A percentile compares a stretch with the other conserved stretches of the same genome.
These are phyloP conservation scores for Fragaria vesca DNA, from an alignment of 306 rosid genomes.

Conservation along the genomic window DNA sequence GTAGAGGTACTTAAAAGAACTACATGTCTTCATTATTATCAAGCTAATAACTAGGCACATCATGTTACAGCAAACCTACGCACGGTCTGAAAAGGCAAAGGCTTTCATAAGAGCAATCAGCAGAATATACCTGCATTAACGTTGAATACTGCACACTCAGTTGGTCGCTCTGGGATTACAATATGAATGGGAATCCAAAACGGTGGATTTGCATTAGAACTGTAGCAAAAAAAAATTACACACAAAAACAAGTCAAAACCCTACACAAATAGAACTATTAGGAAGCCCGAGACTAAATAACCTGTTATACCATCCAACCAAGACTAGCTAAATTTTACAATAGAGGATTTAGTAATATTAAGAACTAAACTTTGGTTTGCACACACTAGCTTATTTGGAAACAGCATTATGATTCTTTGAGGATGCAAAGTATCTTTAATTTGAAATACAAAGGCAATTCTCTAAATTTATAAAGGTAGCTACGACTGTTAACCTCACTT, in stretches of 20 bases:
- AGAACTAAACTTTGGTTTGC: background rate
- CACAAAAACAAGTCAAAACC: constrained; percentile 6
- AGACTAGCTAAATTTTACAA: background rate
- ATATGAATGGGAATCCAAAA: constrained; percentile 96
- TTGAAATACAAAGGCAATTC: background rate
- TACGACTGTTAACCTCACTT: background rate
- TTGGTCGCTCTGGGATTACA: constrained; percentile 94
- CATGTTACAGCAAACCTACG: background rate
- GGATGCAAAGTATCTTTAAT: background rate
- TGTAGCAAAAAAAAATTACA: constrained; percentile 26
- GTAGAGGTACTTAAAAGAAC: background rate
- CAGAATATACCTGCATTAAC: constrained; percentile 76
- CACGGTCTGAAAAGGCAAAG: constrained; percentile 13
- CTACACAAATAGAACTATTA: background rate
- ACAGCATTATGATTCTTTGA: background rate
- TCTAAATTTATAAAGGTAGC: background rate
- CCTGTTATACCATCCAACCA: background rate
- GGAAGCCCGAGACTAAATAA: background rate
- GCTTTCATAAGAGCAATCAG: constrained; percentile 19
- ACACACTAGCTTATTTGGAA: background rate
- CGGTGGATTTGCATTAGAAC: constrained; percentile 75
- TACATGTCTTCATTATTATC: background rate
- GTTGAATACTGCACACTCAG: constrained; percentile 83
- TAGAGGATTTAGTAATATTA: background rate
- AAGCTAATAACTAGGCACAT: background rate